Base-by-base conservation (phyloP, 2,329 filamentous ascomycete species). In the Iodosphaeria phyllophila region DNA sequence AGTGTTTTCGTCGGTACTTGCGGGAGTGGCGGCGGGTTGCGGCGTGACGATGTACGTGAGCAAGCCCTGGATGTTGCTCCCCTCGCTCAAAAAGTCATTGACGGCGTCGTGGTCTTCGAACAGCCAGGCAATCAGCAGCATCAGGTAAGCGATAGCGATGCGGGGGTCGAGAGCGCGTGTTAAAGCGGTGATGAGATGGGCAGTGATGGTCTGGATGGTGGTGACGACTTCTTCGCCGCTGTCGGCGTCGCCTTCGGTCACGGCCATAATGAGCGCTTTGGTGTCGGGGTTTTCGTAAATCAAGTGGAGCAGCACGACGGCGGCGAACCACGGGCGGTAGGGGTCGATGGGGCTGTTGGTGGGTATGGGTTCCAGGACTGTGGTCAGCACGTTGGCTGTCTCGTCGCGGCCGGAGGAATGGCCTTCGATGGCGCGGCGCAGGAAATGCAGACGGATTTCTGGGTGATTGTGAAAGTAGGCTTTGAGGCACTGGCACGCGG, bases 191-290 rank as follows among this genome's bases (percentile, higher is more conserved):
- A 92, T 66, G n/a, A 98, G 58, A 42, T 93, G 86, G 4, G 77
- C 76, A 6, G 83, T 70, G 30, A 95, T 65, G 2, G 74, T 76
- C 47, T 98, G 89, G 25, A 98, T 80, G 40, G 80, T 82, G 1
- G 86, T 93, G 8, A 98, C 75, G 8, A 93, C 82, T 48, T 98
- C 89, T 52, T 98, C 89, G 4, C 86, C 89, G 36, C 64, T 79
- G 17, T 75, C 73, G 13, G 79, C 78, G 46, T 95, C 80, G 8
- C 89, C 89, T 48, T 95, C 86, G 1, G 73, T 80, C 12, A 98
- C 72, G 13, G 64, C 63, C 63, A 91, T 80, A 11, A 84, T 72
- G 24, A 77, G 60, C 5, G 62, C 60, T 45, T 95, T 95, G 2
- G 79, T 79, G 34, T 78, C 67, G 4, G 67, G 54, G 36, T 89